Conservation (phyloP, 1,284 basidiomycete genomes). For the Baeospora myosura region DNA sequence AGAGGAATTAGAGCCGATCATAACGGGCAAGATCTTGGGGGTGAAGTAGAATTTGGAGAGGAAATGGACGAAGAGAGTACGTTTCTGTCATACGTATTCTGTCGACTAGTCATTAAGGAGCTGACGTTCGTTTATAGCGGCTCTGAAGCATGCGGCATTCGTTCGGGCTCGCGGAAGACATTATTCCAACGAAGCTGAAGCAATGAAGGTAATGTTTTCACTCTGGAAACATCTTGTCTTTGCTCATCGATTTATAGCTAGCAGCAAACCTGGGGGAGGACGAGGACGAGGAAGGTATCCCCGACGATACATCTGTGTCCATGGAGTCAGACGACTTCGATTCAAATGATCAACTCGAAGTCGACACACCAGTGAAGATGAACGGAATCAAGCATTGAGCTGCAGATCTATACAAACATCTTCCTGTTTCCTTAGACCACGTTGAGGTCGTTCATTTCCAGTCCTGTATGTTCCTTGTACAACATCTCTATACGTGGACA, state of each 20-base stretch:
- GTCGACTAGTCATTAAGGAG: slow-evolving; percentile 5
- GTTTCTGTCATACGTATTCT: slow-evolving; percentile 20
- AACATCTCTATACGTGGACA: too few relatives aligned
- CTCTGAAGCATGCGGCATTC: slow-evolving; percentile 78
- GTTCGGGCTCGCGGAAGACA: slow-evolving; percentile 76
- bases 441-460: too few relatives aligned
- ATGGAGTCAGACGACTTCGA: not conserved
- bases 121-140: too few relatives aligned
- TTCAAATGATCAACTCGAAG: not conserved
- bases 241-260: slow-evolving; percentile 34
- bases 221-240: not conserved
- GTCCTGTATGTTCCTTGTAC: too few relatives aligned
- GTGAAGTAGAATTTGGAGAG: slow-evolving; percentile 67
- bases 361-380: not conserved
- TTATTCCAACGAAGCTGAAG: slow-evolving; percentile 88
- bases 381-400: not conserved
- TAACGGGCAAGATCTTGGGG: slow-evolving; percentile 40
- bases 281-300: not conserved
- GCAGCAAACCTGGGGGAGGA: slow-evolving; percentile 40
- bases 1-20: slow-evolving; percentile 42
- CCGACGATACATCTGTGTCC: not conserved
- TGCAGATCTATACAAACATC: too few relatives aligned
- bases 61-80: slow-evolving; percentile 83
- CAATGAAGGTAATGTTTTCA: slow-evolving; percentile 65
- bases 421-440: too few relatives aligned